Evolutionary conservation across 192 early-diverging fungal species (phyloP).

Genomic region (Powellomyces hirtus): DNA sequence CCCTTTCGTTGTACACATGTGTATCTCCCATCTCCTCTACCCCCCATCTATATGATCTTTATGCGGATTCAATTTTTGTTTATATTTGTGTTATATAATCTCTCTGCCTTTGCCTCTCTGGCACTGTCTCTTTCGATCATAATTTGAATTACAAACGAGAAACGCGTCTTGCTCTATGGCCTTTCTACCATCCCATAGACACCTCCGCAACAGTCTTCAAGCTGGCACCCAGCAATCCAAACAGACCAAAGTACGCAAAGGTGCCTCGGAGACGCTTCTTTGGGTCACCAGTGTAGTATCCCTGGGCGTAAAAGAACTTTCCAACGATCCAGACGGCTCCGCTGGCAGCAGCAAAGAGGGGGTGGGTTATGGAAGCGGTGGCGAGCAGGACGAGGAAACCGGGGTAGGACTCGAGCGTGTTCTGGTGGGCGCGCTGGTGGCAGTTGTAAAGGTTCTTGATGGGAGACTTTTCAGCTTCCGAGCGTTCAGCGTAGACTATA

Average conservation of each 20-base stretch:
- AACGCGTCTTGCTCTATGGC: no score
- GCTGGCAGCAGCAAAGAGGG: constrained; percentile 47
- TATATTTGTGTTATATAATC: no score
- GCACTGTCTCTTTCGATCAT: no score
- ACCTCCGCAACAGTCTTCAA: constrained; percentile 42
- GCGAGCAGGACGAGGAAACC: constrained; percentile 52
- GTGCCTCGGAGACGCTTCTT: constrained; percentile 49
- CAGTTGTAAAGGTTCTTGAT: constrained; percentile 76
- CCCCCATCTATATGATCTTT: no score
- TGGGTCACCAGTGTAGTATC: constrained; percentile 60
- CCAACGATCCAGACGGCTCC: constrained; percentile 56
- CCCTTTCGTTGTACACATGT: no score
- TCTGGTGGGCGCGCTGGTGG: constrained; percentile 55
- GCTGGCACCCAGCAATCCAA: constrained; percentile 47
- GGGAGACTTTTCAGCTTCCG: constrained; percentile 59
- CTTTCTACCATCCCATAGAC: constrained; percentile 12
- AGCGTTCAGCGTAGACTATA: constrained; percentile 55
- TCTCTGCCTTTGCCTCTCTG: no score
- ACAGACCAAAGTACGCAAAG: constrained; percentile 50
- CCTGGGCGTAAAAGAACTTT: constrained; percentile 51
- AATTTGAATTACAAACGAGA: no score
- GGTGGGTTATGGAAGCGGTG: constrained; percentile 54
- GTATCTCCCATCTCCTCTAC: no score
- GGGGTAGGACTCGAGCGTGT: constrained; percentile 65
- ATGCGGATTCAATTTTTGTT: no score